Evolutionary conservation across 805 yeast species (phyloP).

Genomic region (Zygosaccharomyces lentus): DNA sequence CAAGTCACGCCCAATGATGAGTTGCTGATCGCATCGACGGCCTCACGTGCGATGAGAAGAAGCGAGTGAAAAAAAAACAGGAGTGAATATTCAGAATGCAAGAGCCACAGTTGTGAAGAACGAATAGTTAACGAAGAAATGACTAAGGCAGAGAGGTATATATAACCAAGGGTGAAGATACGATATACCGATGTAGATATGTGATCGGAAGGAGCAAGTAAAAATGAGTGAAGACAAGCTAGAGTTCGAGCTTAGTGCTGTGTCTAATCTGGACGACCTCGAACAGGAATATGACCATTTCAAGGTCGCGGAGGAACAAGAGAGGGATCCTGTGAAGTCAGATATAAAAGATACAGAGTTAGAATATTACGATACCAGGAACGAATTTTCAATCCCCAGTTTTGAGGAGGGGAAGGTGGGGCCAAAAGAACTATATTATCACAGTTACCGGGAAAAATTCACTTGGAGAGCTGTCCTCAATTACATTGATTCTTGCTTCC

Average conservation of each 20-base stretch:
- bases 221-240: not conserved
- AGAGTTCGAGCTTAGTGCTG: not conserved
- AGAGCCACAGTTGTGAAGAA: conserved; percentile 5
- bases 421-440: conserved; percentile 22
- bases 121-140: not conserved
- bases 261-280: conserved; percentile 23
- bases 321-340: not conserved
- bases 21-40: not conserved
- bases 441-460: conserved; percentile 17
- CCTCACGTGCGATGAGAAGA: conserved; percentile 4
- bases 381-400: conserved; percentile 8
- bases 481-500: conserved; percentile 66
- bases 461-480: conserved; percentile 37
- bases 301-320: conserved; percentile 16
- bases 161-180: not conserved
- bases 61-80: not conserved
- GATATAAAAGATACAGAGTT: conserved; percentile 9
- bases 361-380: conserved; percentile 2
- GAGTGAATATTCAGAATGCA: conserved; percentile 5
- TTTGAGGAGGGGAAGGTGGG: conserved; percentile 24
- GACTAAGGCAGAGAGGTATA: not conserved
- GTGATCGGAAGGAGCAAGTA: not conserved
- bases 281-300: conserved; percentile 30
- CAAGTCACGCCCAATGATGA: conserved; percentile 11
- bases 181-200: not conserved